These are phyloP conservation scores for Cornus kousa DNA, from an alignment of 148 eudicot species.

Conservation along the genomic window DNA sequence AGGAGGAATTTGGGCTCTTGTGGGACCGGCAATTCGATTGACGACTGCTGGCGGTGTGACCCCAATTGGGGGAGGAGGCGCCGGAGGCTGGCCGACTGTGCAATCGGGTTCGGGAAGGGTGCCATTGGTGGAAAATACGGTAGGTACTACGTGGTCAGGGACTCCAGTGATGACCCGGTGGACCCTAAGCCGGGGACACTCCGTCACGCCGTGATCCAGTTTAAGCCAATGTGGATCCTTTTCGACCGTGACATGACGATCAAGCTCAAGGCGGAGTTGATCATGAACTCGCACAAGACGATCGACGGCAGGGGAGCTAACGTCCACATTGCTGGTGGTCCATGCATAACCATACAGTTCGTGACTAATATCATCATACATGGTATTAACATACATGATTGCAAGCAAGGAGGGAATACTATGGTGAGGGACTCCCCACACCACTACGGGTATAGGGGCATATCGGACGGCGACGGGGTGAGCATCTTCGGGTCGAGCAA, in stretches of 20 bases:
- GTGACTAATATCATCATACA: constrained; percentile 53
- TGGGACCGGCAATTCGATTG: constrained; percentile 58
- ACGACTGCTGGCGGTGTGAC: constrained; percentile 72
- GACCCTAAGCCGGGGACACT: constrained; percentile 66
- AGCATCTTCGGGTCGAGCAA: constrained; percentile 46
- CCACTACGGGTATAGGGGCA: constrained; percentile 54
- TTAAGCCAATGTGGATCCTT: constrained; percentile 60
- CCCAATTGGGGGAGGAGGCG: constrained; percentile 53
- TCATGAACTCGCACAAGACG: constrained; percentile 64
- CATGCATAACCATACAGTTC: constrained; percentile 57
- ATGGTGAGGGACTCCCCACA: constrained; percentile 48
- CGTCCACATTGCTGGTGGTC: constrained; percentile 63
- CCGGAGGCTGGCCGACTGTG: constrained; percentile 58
- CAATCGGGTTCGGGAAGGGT: constrained; percentile 56
- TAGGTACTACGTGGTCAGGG: constrained; percentile 46
- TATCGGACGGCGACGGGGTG: constrained; percentile 58
- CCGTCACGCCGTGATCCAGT: constrained; percentile 46
- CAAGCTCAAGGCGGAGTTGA: constrained; percentile 47
- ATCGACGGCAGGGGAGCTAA: constrained; percentile 62
- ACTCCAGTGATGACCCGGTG: constrained; percentile 43
- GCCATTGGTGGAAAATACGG: constrained; percentile 60
- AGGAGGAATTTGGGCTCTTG: constrained; percentile 61
- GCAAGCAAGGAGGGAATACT: constrained; percentile 13
- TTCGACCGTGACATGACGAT: constrained; percentile 58
- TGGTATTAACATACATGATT: constrained; percentile 52